A percentile compares a stretch with the other conserved stretches of the same genome.
Evolutionary conservation across 164 flowering plant genomes (phyloP).

Genomic region (Sedum album): DNA sequence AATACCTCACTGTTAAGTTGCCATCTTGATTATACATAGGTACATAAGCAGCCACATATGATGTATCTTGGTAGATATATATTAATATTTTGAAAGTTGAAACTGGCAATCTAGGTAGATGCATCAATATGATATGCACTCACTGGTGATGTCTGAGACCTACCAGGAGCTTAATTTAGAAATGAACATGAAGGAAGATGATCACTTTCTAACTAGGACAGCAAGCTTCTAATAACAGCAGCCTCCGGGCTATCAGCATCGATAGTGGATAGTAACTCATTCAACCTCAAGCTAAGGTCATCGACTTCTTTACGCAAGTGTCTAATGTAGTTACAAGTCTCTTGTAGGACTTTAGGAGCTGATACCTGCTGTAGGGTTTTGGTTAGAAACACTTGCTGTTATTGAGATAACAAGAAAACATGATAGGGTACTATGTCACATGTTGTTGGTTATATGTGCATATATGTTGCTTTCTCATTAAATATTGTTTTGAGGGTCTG

Average conservation of each 20-base stretch:
- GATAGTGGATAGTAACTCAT: not conserved
- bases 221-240: not conserved
- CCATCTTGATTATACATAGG: not conserved
- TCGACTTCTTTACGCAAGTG: not conserved
- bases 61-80: too few relatives aligned
- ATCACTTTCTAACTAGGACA: not conserved
- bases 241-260: constrained; percentile 6
- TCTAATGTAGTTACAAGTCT: constrained; percentile 6
- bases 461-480: constrained; percentile 3
- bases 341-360: not conserved
- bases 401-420: not conserved
- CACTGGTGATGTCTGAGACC: too few relatives aligned
- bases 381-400: not conserved
- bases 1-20: not conserved
- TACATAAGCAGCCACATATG: not conserved
- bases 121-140: too few relatives aligned
- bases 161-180: not conserved
- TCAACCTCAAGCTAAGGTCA: not conserved
- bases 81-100: not conserved
- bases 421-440: not conserved
- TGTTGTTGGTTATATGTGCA: not conserved
- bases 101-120: too few relatives aligned
- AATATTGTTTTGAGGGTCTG: not conserved
- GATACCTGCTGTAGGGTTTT: not conserved
- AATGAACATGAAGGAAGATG: too few relatives aligned